These are phyloP conservation scores for Bipolaris zeicola DNA, from an alignment of 2,329 filamentous ascomycete genomes.

Conservation along the genomic window DNA sequence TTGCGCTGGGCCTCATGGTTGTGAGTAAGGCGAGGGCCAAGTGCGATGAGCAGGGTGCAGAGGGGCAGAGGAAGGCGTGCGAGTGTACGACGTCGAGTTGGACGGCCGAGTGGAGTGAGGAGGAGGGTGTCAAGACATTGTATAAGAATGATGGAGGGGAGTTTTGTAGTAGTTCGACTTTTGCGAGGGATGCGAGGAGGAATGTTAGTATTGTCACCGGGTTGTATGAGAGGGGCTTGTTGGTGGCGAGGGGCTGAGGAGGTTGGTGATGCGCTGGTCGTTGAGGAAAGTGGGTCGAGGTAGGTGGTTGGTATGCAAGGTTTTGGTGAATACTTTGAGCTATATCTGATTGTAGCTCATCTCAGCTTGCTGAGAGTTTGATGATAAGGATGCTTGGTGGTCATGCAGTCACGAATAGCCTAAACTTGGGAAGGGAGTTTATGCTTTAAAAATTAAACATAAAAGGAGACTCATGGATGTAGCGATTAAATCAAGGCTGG, in stretches of 20 bases:
- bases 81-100: constrained; percentile 42
- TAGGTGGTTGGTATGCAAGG: neutral
- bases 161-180: constrained; percentile 46
- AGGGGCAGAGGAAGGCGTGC: constrained; percentile 31
- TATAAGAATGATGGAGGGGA: constrained; percentile 42
- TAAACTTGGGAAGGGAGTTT: neutral
- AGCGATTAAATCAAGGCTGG: no score
- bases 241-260: constrained; percentile 42
- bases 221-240: constrained; percentile 50
- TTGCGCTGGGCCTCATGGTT: constrained; percentile 38
- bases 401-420: no score
- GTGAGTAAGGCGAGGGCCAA: constrained; percentile 27
- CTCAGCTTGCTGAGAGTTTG: neutral
- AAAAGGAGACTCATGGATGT: no score
- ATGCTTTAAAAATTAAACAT: no score
- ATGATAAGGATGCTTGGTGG: no score
- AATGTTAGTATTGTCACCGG: constrained; percentile 47
- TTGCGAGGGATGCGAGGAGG: constrained; percentile 46
- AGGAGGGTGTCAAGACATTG: constrained; percentile 42
- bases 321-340: neutral
- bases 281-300: neutral
- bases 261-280: neutral
- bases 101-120: constrained; percentile 49
- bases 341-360: neutral
- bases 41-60: constrained; percentile 22